Conservation (phyloP, 2,329 filamentous ascomycete species). For the Cercospora beticola region DNA sequence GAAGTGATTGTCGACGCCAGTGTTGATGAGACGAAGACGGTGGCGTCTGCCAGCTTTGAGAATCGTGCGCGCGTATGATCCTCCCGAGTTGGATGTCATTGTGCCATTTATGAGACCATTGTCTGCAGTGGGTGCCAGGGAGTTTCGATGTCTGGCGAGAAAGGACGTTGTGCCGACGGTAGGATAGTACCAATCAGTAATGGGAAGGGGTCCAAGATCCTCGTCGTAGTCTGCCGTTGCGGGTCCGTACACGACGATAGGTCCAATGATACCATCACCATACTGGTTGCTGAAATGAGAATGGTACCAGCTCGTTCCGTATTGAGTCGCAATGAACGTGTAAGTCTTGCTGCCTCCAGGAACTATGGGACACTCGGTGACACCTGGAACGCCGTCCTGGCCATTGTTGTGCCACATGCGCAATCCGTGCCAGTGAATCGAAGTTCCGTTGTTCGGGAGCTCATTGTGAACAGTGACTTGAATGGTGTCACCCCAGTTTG, state of each 20-base stretch:
- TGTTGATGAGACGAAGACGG: constrained; percentile 49
- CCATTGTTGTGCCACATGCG: constrained; percentile 57
- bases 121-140: constrained; percentile 51
- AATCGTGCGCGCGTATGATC: constrained; percentile 36
- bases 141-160: constrained; percentile 34
- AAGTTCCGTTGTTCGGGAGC: constrained; percentile 57
- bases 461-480: constrained; percentile 59
- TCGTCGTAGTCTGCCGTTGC: constrained; percentile 60
- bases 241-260: constrained; percentile 62
- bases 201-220: constrained; percentile 60
- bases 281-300: constrained; percentile 58
- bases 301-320: constrained; percentile 48
- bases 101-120: constrained; percentile 47
- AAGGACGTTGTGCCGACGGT: constrained; percentile 31
- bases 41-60: constrained; percentile 44
- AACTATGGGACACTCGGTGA: constrained; percentile 49
- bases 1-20: constrained; percentile 47
- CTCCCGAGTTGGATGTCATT: constrained; percentile 36
- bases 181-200: constrained; percentile 59
- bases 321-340: constrained; percentile 55
- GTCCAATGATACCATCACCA: constrained; percentile 59
- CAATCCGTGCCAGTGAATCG: constrained; percentile 64
- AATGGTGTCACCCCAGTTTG: constrained; percentile 38
- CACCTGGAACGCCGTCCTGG: constrained; percentile 57
- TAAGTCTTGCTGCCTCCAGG: constrained; percentile 58